Evolutionary conservation across 192 early-diverging fungal species (phyloP).

Genomic region (Linnemannia zychae): DNA sequence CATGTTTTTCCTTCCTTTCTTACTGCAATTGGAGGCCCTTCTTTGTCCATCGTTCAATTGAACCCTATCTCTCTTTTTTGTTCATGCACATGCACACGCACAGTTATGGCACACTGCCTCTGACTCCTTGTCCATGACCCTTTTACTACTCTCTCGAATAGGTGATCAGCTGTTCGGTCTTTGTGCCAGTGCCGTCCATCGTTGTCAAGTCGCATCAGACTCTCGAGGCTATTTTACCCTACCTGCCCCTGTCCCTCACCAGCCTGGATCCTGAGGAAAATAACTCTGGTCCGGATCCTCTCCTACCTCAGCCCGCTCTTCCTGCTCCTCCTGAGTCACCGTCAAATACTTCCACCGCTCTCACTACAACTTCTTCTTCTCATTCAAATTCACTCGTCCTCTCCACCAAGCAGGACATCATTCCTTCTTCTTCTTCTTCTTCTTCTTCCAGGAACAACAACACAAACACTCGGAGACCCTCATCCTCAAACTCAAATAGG

Average conservation of each 20-base stretch:
- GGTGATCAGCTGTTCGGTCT: slow-evolving; percentile 49
- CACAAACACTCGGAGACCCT: not conserved
- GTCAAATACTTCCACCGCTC: not conserved
- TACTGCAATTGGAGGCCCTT: too few relatives aligned
- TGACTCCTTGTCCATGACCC: not conserved
- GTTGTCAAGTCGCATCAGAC: slow-evolving; percentile 55
- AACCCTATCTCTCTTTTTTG: too few relatives aligned
- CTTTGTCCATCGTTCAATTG: too few relatives aligned
- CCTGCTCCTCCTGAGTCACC: slow-evolving; percentile 8
- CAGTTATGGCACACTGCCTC: too few relatives aligned
- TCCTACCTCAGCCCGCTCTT: not conserved
- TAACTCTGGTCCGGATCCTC: not conserved
- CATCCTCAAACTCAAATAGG: slow-evolving; percentile 17
- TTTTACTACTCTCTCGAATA: not conserved
- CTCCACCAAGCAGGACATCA: not conserved
- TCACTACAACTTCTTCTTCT: not conserved
- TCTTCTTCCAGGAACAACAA: not conserved
- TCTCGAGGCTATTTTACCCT: slow-evolving; percentile 45
- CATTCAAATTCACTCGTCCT: not conserved
- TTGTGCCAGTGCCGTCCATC: slow-evolving; percentile 39
- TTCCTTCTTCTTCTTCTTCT: not conserved
- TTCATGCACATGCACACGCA: not conserved
- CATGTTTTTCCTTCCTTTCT: too few relatives aligned
- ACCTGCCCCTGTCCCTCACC: slow-evolving; percentile 41
- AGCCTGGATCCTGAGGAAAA: slow-evolving; percentile 15